A percentile compares a stretch with the other conserved stretches of the same genome.
phyloP scores from a whole-genome alignment of 2,329 filamentous ascomycete species.

The Orbilia brochopaga region DNA sequence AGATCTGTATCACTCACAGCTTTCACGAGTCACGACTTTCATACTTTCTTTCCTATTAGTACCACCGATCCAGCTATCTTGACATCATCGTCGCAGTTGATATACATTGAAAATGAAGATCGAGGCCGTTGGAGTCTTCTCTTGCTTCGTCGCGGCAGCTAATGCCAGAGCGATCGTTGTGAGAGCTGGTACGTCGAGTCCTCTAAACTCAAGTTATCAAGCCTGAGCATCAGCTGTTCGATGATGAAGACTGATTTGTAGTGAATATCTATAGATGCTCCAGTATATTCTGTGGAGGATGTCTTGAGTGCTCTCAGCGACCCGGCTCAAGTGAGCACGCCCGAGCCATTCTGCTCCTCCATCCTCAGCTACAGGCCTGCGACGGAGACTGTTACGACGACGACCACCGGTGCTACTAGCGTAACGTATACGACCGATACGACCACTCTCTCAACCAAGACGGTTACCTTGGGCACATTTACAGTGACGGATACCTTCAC shows the following conservation, averaged over 20 bases:
- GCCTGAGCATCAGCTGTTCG: no score
- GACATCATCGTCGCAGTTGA: no score
- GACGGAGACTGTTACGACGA: slow-evolving; percentile 1
- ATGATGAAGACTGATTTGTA: no score
- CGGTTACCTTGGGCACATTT: not conserved
- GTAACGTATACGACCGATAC: not conserved
- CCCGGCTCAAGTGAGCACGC: not conserved
- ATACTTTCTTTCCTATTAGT: no score
- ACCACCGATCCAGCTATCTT: no score
- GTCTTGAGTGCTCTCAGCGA: slow-evolving; percentile 2
- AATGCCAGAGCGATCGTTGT: not conserved
- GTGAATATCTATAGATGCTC: not conserved
- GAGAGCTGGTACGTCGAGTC: slow-evolving; percentile 2
- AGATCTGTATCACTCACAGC: no score
- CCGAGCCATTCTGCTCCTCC: not conserved
- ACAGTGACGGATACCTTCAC: slow-evolving; percentile 1
- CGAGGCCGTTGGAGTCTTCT: no score
- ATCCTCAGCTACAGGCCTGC: slow-evolving; percentile 1
- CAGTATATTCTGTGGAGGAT: not conserved
- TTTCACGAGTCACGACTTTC: no score
- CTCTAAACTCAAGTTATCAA: no score
- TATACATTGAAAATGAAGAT: no score
- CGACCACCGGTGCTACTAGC: not conserved
- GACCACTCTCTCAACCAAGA: slow-evolving; percentile 1
- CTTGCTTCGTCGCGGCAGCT: no score